Conservation (phyloP, 345 rosid species). For the Populus ilicifolia region DNA sequence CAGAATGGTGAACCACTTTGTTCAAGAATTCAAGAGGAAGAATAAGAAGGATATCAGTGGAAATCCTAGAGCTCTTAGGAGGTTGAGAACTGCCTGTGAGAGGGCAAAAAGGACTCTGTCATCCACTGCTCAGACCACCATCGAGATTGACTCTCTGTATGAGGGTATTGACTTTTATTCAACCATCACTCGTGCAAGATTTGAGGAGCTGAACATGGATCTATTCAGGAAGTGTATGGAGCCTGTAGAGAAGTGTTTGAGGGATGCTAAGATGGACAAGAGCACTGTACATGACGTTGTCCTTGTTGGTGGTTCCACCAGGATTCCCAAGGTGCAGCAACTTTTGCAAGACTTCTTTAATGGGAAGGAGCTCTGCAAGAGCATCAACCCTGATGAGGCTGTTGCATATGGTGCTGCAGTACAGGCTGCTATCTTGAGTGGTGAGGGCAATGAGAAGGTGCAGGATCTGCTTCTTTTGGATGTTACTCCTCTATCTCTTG, state of each 20-base stretch:
- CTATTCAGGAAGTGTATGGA: constrained; percentile 56
- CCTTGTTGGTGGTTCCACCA: constrained; percentile 47
- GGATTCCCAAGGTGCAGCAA: constrained; percentile 46
- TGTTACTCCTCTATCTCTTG: constrained; percentile 29
- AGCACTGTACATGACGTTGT: constrained; percentile 39
- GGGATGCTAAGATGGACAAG: constrained; percentile 54
- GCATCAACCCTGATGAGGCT: constrained; percentile 39
- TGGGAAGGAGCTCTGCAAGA: constrained; percentile 34
- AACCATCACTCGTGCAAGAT: constrained; percentile 41
- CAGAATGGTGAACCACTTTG: constrained; percentile 38
- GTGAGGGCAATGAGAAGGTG: constrained; percentile 27
- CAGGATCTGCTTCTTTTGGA: constrained; percentile 26
- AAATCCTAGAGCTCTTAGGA: constrained; percentile 37
- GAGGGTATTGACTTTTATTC: constrained; percentile 48
- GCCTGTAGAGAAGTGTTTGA: constrained; percentile 47
- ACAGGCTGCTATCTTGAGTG: constrained; percentile 27
- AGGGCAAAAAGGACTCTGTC: constrained; percentile 54
- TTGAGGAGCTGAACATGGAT: constrained; percentile 52
- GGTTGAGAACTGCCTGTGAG: constrained; percentile 47
- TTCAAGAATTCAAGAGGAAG: constrained; percentile 37
- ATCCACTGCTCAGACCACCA: constrained; percentile 48
- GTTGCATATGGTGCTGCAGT: constrained; percentile 39
- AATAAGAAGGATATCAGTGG: constrained; percentile 33
- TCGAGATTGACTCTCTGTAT: constrained; percentile 41
- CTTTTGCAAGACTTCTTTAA: constrained; percentile 32